Evolutionary conservation across 495 filamentous ascomycete genomes (phyloP).

Genomic region (Lasiosphaeria miniovina): DNA sequence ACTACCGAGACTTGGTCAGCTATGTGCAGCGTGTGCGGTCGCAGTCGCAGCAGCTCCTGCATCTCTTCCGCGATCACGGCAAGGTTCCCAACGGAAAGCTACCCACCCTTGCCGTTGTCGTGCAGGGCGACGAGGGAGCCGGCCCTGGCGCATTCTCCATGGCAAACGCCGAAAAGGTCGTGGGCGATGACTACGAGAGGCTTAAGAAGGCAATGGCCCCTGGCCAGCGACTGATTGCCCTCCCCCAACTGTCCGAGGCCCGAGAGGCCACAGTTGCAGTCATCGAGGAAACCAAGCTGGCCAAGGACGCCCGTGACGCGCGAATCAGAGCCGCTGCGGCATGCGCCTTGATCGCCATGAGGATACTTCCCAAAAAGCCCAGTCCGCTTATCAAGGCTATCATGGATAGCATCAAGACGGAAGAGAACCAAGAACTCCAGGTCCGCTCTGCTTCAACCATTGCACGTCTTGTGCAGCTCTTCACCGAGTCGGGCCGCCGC

Average conservation of each 20-base stretch:
- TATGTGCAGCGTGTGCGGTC: conserved; percentile 84
- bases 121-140: conserved; percentile 87
- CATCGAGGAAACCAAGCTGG: conserved; percentile 71
- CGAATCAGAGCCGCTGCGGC: conserved; percentile 85
- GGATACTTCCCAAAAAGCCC: conserved; percentile 84
- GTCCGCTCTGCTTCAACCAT: conserved; percentile 81
- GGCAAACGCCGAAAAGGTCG: conserved; percentile 78
- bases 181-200: conserved; percentile 76
- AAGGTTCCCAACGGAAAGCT: conserved; percentile 70
- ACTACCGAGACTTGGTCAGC: conserved; percentile 84
- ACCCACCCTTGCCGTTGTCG: conserved; percentile 78
- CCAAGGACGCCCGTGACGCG: conserved; percentile 79
- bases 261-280: conserved; percentile 62
- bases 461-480: conserved; percentile 77
- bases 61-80: conserved; percentile 82
- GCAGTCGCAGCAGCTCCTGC: conserved; percentile 84
- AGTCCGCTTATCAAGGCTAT: conserved; percentile 86
- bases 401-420: conserved; percentile 96
- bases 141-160: conserved; percentile 90
- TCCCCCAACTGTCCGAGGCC: conserved; percentile 71
- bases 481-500: conserved; percentile 69
- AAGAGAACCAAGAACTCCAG: conserved; percentile 89
- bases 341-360: conserved; percentile 81
- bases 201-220: conserved; percentile 81
- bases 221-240: conserved; percentile 75